phyloP scores from a whole-genome alignment of 1,284 basidiomycete species.

The Papiliotrema fonsecae region DNA sequence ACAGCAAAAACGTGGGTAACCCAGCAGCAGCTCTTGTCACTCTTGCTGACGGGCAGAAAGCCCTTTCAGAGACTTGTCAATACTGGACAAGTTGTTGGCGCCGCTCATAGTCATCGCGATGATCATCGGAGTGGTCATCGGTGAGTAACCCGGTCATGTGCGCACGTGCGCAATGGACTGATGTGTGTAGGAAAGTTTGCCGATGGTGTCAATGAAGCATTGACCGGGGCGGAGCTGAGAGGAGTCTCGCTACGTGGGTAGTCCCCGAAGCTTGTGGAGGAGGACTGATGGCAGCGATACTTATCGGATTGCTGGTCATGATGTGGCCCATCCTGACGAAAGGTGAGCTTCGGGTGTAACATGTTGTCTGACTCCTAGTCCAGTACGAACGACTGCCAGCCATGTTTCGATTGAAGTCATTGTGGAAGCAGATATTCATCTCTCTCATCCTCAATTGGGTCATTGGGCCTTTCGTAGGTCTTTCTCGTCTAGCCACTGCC shows the following conservation, averaged over 20 bases:
- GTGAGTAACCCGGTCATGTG: not conserved
- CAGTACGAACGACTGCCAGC: slow-evolving; percentile 67
- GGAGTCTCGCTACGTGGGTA: slow-evolving; percentile 46
- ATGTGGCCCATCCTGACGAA: slow-evolving; percentile 74
- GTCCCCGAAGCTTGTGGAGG: not conserved
- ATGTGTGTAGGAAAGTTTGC: slow-evolving; percentile 53
- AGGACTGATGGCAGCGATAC: slow-evolving; percentile 59
- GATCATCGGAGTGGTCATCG: slow-evolving; percentile 70
- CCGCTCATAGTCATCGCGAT: slow-evolving; percentile 69
- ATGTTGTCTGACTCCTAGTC: slow-evolving; percentile 30
- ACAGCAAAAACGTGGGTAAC: no score
- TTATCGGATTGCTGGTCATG: slow-evolving; percentile 75
- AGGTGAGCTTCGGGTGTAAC: slow-evolving; percentile 28
- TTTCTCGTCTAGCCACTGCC: not conserved
- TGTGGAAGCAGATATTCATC: slow-evolving; percentile 69
- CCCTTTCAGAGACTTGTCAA: slow-evolving; percentile 29
- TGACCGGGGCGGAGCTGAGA: slow-evolving; percentile 27
- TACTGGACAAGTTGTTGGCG: slow-evolving; percentile 65
- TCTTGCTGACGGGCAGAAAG: not conserved
- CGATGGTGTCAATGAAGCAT: slow-evolving; percentile 19
- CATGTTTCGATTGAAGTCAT: slow-evolving; percentile 55
- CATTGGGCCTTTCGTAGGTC: slow-evolving; percentile 58
- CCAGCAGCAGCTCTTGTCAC: no score
- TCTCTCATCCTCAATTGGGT: slow-evolving; percentile 79
- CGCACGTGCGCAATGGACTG: not conserved